Evolutionary conservation across 2,329 filamentous ascomycete species (phyloP).

Genomic region (Emmonsia crescens): DNA sequence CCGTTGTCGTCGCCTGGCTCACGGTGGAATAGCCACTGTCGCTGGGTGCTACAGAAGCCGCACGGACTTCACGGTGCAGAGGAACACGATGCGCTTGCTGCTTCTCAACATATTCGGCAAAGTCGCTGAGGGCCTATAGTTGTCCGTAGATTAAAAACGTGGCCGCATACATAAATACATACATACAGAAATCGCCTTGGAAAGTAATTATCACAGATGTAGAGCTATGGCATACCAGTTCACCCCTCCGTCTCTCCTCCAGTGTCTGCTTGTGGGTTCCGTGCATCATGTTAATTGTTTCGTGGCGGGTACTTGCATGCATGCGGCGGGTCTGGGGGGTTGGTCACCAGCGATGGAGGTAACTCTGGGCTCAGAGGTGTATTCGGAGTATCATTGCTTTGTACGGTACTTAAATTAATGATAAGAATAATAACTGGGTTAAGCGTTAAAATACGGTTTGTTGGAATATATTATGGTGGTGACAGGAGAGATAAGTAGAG

Average conservation of each 20-base stretch:
- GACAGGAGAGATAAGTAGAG: not conserved
- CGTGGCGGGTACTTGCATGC: not conserved
- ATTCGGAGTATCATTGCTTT: constrained; percentile 14
- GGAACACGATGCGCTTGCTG: constrained; percentile 56
- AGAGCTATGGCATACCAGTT: constrained; percentile 51
- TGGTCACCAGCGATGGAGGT: not conserved
- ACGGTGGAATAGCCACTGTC: constrained; percentile 33
- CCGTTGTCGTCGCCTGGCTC: constrained; percentile 28
- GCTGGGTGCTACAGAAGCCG: constrained; percentile 24
- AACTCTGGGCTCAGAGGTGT: not conserved
- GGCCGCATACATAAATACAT: not conserved
- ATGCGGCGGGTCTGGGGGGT: not conserved
- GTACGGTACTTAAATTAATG: not conserved
- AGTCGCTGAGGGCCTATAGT: constrained; percentile 77
- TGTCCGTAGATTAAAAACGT: not conserved
- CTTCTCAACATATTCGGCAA: constrained; percentile 93
- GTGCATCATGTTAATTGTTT: constrained; percentile 25
- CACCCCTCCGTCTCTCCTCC: constrained; percentile 75
- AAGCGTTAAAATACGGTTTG: constrained; percentile 1
- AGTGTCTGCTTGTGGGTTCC: constrained; percentile 49
- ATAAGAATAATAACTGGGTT: not conserved
- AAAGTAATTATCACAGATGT: not conserved
- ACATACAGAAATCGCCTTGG: not conserved
- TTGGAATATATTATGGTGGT: not conserved
- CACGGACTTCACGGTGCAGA: constrained; percentile 23